Percentiles rank a stretch among this genome's conserved stretches.
phyloP scores from a whole-genome alignment of 2,329 filamentous ascomycete genomes.

The Didymella sp. region DNA sequence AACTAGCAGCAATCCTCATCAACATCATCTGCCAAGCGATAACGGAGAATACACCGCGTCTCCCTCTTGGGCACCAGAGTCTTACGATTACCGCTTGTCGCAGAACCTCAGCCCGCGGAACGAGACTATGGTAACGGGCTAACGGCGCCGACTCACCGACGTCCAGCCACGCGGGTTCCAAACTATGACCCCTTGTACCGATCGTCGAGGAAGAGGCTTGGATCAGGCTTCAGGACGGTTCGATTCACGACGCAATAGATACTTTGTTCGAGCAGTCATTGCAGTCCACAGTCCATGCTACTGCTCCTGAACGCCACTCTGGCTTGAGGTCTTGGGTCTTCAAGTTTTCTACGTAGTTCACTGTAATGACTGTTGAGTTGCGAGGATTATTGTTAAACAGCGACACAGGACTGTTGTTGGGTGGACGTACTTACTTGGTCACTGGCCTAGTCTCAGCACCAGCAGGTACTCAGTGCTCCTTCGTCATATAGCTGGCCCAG shows the following conservation, averaged over 20 bases:
- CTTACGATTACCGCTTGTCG: background rate
- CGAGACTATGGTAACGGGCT: background rate
- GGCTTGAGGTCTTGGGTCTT: background rate
- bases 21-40: background rate
- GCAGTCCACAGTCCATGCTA: background rate
- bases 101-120: background rate
- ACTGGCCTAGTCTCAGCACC: background rate
- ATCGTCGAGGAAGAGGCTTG: background rate
- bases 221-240: background rate
- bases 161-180: background rate
- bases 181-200: background rate
- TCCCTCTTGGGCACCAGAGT: background rate
- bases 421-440: background rate
- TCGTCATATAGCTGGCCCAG: background rate
- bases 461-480: background rate
- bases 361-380: background rate
- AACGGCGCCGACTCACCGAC: conserved; percentile 1
- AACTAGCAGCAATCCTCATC: background rate
- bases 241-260: background rate
- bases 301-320: background rate
- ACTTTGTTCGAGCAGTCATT: background rate
- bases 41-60: background rate
- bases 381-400: too few species aligned
- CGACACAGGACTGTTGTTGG: background rate
- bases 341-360: too few species aligned